These are phyloP conservation scores for Leucocoprinus birnbaumii DNA, from an alignment of 768 basidiomycete genomes.

Conservation along the genomic window DNA sequence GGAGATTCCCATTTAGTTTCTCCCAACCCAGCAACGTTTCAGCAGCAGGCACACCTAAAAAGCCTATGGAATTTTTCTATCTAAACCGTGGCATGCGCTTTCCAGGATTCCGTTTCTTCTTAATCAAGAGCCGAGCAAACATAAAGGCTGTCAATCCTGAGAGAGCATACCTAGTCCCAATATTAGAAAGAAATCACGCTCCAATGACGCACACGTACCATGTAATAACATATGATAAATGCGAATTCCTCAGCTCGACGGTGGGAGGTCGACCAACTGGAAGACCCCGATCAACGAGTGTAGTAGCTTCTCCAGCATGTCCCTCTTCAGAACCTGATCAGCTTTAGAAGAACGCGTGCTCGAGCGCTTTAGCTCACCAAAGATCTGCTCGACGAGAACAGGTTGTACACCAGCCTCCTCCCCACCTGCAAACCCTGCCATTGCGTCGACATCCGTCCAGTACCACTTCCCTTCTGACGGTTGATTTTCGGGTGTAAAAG, in stretches of 20 bases:
- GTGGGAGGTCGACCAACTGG: slow-evolving; percentile 83
- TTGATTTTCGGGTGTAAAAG: slow-evolving; percentile 88
- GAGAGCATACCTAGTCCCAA: slow-evolving; percentile 72
- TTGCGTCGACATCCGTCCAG: slow-evolving; percentile 82
- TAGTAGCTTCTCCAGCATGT: slow-evolving; percentile 70
- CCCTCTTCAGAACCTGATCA: slow-evolving; percentile 55
- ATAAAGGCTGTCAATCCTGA: slow-evolving; percentile 83
- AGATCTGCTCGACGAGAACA: slow-evolving; percentile 88
- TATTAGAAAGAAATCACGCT: background rate
- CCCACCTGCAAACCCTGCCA: slow-evolving; percentile 79
- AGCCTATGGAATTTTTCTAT: too few species aligned
- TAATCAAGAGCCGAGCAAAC: slow-evolving; percentile 67
- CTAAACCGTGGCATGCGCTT: slow-evolving; percentile 57
- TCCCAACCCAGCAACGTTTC: too few species aligned
- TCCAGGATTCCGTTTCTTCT: slow-evolving; percentile 46
- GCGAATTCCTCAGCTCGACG: slow-evolving; percentile 89
- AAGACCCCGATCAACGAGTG: slow-evolving; percentile 61
- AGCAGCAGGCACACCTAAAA: too few species aligned
- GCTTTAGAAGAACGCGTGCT: background rate
- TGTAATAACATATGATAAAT: slow-evolving; percentile 92
- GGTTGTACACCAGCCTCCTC: slow-evolving; percentile 73
- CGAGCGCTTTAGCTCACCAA: slow-evolving; percentile 52
- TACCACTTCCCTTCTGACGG: slow-evolving; percentile 84
- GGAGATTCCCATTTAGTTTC: too few species aligned
- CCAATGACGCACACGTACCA: slow-evolving; percentile 54